phyloP scores from a whole-genome alignment of 805 yeast species.

The Candida pseudoglaebosa region DNA sequence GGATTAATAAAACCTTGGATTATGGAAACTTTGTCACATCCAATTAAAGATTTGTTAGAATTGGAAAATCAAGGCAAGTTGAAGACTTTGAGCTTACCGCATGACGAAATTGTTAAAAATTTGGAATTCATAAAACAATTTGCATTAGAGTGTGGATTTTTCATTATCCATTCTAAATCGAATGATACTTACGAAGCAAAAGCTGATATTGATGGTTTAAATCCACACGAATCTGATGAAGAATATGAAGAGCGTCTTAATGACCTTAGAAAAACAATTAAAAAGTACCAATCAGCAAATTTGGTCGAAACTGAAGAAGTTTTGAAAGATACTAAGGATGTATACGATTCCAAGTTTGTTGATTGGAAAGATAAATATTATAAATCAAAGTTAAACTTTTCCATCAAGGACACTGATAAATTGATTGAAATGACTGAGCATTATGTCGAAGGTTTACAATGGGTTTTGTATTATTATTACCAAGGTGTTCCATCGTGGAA shows the following conservation, averaged over 20 bases:
- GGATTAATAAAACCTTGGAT: conserved; percentile 53
- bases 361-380: conserved; percentile 87
- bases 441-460: conserved; percentile 91
- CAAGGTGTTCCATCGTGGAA: conserved; percentile 93
- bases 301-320: conserved; percentile 57
- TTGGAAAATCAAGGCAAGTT: conserved; percentile 27
- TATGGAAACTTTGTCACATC: conserved; percentile 27
- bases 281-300: conserved; percentile 62
- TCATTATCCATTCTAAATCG: conserved; percentile 61
- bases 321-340: conserved; percentile 45
- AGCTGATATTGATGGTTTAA: conserved; percentile 71
- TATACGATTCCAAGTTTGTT: conserved; percentile 71
- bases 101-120: conserved; percentile 44
- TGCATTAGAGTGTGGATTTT: conserved; percentile 63
- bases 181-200: conserved; percentile 54
- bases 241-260: conserved; percentile 53
- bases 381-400: conserved; percentile 70
- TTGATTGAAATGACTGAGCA: conserved; percentile 66
- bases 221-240: conserved; percentile 63
- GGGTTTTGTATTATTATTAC: conserved; percentile 92
- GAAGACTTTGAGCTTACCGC: conserved; percentile 37
- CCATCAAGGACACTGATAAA: conserved; percentile 55
- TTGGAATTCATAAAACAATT: conserved; percentile 59
- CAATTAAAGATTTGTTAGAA: conserved; percentile 31
- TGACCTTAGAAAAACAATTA: conserved; percentile 51